Conservation (phyloP, 2,329 filamentous ascomycete species). For the Penicillium verrucosum region DNA sequence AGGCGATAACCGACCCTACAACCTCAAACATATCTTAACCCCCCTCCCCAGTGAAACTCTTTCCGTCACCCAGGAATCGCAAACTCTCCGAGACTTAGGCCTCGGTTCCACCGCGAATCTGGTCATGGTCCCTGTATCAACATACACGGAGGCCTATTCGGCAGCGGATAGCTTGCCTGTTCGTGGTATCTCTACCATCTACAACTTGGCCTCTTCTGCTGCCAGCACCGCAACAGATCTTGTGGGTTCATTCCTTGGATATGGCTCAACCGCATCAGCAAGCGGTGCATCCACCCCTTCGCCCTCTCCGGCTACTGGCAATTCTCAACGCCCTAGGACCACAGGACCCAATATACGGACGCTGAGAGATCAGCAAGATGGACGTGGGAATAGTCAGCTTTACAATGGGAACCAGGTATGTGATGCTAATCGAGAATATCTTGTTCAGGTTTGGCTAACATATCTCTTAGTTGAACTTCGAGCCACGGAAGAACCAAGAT, state of each 20-base stretch:
- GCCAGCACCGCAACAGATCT: conserved; percentile 43
- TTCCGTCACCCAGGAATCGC: conserved; percentile 69
- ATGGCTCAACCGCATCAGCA: conserved; percentile 27
- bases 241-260: conserved; percentile 46
- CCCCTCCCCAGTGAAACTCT: conserved; percentile 74
- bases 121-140: conserved; percentile 69
- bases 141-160: conserved; percentile 59
- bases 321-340: conserved; percentile 14
- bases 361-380: conserved; percentile 53
- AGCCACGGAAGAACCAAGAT: conserved; percentile 62
- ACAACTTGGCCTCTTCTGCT: conserved; percentile 43
- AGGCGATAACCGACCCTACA: conserved; percentile 65
- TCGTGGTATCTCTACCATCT: conserved; percentile 41
- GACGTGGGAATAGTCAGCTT: conserved; percentile 63
- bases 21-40: conserved; percentile 77
- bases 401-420: conserved; percentile 90
- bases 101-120: conserved; percentile 77
- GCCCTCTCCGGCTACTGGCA: conserved; percentile 6
- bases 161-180: conserved; percentile 39
- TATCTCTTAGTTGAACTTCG: conserved; percentile 60
- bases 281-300: conserved; percentile 10
- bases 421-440: conserved; percentile 7
- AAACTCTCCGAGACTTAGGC: conserved; percentile 65
- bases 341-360: conserved; percentile 48
- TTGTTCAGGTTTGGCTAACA: not conserved